A percentile compares a stretch with the other conserved stretches of the same genome.
Evolutionary conservation across 805 yeast genomes (phyloP).

Genomic region (Saccharomyces eubayanus): DNA sequence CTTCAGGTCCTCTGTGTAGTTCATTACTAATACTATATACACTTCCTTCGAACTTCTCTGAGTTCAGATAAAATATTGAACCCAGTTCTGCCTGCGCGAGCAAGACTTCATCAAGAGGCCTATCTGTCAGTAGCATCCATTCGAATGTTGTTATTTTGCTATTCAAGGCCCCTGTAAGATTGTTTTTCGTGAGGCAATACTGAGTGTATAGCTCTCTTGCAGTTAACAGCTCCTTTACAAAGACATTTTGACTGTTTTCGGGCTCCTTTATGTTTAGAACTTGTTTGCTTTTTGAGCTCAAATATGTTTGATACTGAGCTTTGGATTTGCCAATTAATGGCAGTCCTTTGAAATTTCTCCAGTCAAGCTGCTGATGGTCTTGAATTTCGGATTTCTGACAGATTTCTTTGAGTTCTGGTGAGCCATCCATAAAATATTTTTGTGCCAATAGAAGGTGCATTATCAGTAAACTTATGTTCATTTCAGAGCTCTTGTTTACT

Average conservation of each 20-base stretch:
- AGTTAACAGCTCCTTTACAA: slow-evolving; percentile 62
- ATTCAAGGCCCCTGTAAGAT: slow-evolving; percentile 46
- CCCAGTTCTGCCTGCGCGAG: slow-evolving; percentile 60
- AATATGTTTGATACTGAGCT: not conserved
- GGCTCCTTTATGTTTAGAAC: slow-evolving; percentile 12
- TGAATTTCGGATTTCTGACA: slow-evolving; percentile 13
- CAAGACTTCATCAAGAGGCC: slow-evolving; percentile 48
- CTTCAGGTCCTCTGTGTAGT: slow-evolving; percentile 8
- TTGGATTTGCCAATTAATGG: not conserved
- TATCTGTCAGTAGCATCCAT: slow-evolving; percentile 58
- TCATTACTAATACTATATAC: slow-evolving; percentile 18
- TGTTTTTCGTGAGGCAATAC: slow-evolving; percentile 52
- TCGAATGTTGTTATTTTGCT: slow-evolving; percentile 51
- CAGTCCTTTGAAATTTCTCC: not conserved
- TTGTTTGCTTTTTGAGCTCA: not conserved
- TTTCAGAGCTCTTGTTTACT: slow-evolving; percentile 37
- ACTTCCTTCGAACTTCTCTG: slow-evolving; percentile 49
- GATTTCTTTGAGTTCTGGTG: slow-evolving; percentile 22
- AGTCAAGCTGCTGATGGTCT: slow-evolving; percentile 3
- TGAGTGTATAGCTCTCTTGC: slow-evolving; percentile 67
- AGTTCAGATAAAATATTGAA: slow-evolving; percentile 52
- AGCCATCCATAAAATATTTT: slow-evolving; percentile 43
- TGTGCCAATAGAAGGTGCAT: slow-evolving; percentile 56
- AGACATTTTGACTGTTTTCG: slow-evolving; percentile 18
- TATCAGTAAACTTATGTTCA: slow-evolving; percentile 44